Conservation (phyloP, 345 rosid species). For the Hevea brasiliensis region DNA sequence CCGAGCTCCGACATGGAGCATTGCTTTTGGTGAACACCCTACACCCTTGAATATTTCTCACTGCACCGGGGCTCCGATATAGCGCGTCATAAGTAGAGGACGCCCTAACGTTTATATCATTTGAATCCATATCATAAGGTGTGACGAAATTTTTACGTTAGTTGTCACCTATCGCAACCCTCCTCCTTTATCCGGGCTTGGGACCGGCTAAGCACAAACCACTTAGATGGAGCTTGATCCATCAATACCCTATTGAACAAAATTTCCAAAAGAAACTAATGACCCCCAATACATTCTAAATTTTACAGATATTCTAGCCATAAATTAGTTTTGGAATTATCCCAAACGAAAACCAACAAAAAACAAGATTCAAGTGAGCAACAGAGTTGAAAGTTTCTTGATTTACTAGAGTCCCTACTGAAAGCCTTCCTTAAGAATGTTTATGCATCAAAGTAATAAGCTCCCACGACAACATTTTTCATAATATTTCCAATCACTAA, state of each 20-base stretch:
- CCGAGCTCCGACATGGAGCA: too few relatives aligned
- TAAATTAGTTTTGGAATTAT: background rate
- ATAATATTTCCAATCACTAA: background rate
- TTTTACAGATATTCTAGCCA: background rate
- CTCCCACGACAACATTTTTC: background rate
- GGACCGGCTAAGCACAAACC: too few relatives aligned
- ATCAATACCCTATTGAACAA: slow-evolving; percentile 91
- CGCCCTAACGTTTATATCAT: too few relatives aligned
- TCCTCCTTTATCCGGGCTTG: too few relatives aligned
- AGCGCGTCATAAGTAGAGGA: too few relatives aligned
- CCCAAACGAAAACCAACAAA: background rate
- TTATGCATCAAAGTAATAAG: background rate
- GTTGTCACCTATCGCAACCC: too few relatives aligned
- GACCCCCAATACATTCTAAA: background rate
- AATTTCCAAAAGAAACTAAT: slow-evolving; percentile 51
- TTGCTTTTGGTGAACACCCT: too few relatives aligned
- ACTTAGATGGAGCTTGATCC: too few relatives aligned
- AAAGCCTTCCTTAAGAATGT: background rate
- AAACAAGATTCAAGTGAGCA: background rate
- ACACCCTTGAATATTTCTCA: too few relatives aligned
- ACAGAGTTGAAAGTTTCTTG: background rate
- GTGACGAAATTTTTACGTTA: too few relatives aligned
- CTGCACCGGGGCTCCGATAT: too few relatives aligned
- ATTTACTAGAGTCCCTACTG: background rate
- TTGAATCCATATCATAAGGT: too few relatives aligned